Conservation (phyloP, 2,329 filamentous ascomycete genomes). For the Fusarium torulosum region DNA sequence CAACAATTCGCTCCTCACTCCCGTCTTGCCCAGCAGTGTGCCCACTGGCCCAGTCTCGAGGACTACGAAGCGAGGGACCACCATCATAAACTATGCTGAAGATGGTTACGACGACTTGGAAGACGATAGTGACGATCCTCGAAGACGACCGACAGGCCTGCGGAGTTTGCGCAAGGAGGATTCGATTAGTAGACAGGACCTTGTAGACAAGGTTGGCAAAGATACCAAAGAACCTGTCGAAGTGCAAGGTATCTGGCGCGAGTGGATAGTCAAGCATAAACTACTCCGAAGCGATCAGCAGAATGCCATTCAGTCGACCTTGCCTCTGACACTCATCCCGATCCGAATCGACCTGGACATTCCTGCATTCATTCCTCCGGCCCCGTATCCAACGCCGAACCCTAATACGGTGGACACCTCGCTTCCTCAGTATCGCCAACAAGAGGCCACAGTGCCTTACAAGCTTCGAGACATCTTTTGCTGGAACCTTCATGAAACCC, state of each 20-base stretch:
- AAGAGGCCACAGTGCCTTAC: slow-evolving; percentile 85
- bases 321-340: slow-evolving; percentile 91
- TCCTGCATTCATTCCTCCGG: slow-evolving; percentile 76
- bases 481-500: slow-evolving; percentile 96
- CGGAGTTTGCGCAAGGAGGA: slow-evolving; percentile 87
- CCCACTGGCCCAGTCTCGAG: slow-evolving; percentile 76
- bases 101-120: slow-evolving; percentile 89
- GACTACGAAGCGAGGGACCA: slow-evolving; percentile 97
- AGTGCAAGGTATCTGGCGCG: slow-evolving; percentile 90
- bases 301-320: slow-evolving; percentile 74
- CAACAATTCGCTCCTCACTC: slow-evolving; percentile 90
- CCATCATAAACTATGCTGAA: slow-evolving; percentile 97
- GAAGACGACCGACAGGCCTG: slow-evolving; percentile 84
- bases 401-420: slow-evolving; percentile 76
- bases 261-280: slow-evolving; percentile 88
- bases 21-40: slow-evolving; percentile 79
- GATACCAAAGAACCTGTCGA: slow-evolving; percentile 83
- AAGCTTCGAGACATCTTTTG: slow-evolving; percentile 94
- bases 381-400: slow-evolving; percentile 73
- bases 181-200: slow-evolving; percentile 69
- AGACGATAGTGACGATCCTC: slow-evolving; percentile 79
- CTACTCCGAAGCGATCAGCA: slow-evolving; percentile 69
- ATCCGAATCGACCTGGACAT: slow-evolving; percentile 97
- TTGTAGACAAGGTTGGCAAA: slow-evolving; percentile 83
- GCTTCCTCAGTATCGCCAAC: slow-evolving; percentile 81